phyloP scores from a whole-genome alignment of 257 asterid species.

The Cinchona pubescens region DNA sequence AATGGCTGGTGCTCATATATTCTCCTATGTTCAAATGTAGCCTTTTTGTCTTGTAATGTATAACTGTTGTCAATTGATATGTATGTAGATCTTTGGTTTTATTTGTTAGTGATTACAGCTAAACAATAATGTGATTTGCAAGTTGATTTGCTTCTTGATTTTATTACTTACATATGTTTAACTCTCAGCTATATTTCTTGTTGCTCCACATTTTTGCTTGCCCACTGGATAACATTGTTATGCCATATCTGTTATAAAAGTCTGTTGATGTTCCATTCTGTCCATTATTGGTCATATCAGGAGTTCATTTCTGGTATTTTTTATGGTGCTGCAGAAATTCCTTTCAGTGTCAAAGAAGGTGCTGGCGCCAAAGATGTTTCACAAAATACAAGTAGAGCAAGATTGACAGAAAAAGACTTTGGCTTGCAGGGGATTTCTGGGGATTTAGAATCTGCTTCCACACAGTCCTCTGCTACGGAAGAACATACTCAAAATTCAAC shows the following conservation, averaged over 20 bases:
- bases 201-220: not conserved
- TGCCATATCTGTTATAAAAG: not conserved
- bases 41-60: not conserved
- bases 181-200: not conserved
- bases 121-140: constrained; percentile 8
- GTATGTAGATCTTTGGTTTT: not conserved
- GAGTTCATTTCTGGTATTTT: not conserved
- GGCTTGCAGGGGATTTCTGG: constrained; percentile 32
- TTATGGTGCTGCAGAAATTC: constrained; percentile 27
- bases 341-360: constrained; percentile 25
- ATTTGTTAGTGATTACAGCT: not conserved
- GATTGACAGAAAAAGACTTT: constrained; percentile 25
- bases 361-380: constrained; percentile 30
- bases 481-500: constrained; percentile 28
- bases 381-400: constrained; percentile 33
- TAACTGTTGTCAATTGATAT: not conserved
- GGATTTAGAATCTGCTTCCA: constrained; percentile 15
- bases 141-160: not conserved
- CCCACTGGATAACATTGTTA: not conserved
- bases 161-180: not conserved
- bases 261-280: not conserved
- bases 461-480: constrained; percentile 19
- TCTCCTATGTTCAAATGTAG: not conserved
- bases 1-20: not conserved
- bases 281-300: not conserved